Percentiles rank a stretch among this genome's conserved stretches.
phyloP scores from a whole-genome alignment of 495 filamentous ascomycete genomes.

The Polyplosphaeria fusca region DNA sequence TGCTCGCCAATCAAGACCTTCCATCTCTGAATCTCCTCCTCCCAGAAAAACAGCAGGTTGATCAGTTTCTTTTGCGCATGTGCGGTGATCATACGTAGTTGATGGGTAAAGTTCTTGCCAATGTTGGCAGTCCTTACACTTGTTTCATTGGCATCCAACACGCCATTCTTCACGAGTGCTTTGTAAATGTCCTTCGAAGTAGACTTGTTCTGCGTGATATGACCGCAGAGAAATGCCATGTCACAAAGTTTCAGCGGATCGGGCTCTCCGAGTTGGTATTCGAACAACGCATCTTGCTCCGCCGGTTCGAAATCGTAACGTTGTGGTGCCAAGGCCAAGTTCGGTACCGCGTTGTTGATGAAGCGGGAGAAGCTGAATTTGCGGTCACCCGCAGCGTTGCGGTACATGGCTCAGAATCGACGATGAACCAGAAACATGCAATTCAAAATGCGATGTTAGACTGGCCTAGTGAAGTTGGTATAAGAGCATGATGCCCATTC shows the following conservation, averaged over 20 bases:
- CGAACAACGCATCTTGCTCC: constrained; percentile 34
- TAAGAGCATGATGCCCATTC: no score
- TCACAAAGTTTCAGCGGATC: constrained; percentile 31
- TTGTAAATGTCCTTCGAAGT: constrained; percentile 29
- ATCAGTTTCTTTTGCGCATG: constrained; percentile 39
- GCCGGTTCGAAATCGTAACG: constrained; percentile 22
- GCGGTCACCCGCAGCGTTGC: background rate
- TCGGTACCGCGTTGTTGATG: constrained; percentile 23
- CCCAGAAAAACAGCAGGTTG: constrained; percentile 41
- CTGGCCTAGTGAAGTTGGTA: no score
- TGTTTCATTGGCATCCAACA: constrained; percentile 18
- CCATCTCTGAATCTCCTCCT: constrained; percentile 39
- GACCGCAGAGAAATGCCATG: constrained; percentile 26
- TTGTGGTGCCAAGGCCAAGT: constrained; percentile 14
- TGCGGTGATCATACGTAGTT: constrained; percentile 29
- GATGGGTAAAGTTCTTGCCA: constrained; percentile 32
- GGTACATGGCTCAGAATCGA: constrained; percentile 17
- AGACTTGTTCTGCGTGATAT: constrained; percentile 22
- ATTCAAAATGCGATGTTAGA: no score
- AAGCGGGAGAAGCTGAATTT: constrained; percentile 23
- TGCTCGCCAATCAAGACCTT: constrained; percentile 35
- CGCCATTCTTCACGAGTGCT: constrained; percentile 30
- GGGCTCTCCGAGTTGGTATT: constrained; percentile 30
- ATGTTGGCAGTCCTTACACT: constrained; percentile 30
- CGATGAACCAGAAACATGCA: no score